Percentiles rank a stretch among this genome's conserved stretches.
phyloP scores from a whole-genome alignment of 805 yeast species.

The Scheffersomyces coipomensis region DNA sequence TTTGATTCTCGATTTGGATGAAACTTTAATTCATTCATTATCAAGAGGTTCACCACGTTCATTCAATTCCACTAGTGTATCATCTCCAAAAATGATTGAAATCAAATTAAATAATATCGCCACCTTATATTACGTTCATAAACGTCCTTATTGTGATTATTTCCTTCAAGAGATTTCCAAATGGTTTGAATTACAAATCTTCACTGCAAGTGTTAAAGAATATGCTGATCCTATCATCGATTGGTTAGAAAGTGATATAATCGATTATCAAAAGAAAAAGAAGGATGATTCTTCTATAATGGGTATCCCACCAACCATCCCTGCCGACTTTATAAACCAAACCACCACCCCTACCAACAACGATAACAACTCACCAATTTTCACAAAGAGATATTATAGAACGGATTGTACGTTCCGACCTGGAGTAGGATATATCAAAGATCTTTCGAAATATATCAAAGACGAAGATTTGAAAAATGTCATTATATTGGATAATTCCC shows the following conservation, averaged over 20 bases:
- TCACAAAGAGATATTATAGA: constrained; percentile 68
- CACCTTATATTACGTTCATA: constrained; percentile 84
- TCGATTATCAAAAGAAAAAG: constrained; percentile 9
- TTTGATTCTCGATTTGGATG: constrained; percentile 86
- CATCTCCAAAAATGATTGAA: constrained; percentile 72
- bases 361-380: constrained; percentile 18
- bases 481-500: constrained; percentile 88
- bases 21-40: constrained; percentile 89
- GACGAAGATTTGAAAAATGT: constrained; percentile 71
- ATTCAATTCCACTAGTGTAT: constrained; percentile 23
- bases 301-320: not conserved
- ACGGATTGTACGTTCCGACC: constrained; percentile 72
- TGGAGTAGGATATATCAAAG: constrained; percentile 79
- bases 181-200: constrained; percentile 88
- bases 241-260: constrained; percentile 71
- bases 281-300: too few species aligned
- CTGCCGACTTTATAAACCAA: not conserved
- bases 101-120: constrained; percentile 68
- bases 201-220: constrained; percentile 92
- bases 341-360: not conserved
- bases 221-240: constrained; percentile 97
- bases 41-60: constrained; percentile 60
- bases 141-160: constrained; percentile 87
- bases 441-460: constrained; percentile 45
- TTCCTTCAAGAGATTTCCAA: constrained; percentile 74